Base-by-base conservation (phyloP, 345 rosid species). In the Bruguiera parviflora region DNA sequence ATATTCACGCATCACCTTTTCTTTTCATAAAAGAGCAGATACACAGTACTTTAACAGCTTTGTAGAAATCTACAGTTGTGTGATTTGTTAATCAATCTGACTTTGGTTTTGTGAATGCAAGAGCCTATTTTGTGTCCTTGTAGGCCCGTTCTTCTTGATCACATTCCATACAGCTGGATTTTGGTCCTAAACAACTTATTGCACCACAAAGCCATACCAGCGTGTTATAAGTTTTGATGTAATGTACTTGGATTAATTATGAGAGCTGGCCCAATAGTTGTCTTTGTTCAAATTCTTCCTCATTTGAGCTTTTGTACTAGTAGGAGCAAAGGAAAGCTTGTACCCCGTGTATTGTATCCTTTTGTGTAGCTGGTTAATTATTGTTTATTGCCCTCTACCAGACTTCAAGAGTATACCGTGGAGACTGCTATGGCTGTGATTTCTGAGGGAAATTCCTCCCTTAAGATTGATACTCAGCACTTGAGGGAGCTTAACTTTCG, bases 401-500 rank as follows among this genome's bases (percentile, higher is more conserved):
- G 99, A 82, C 81, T 94, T 49, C 86, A 79, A 67, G 81, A 70
- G 59, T 89, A 87, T 74, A 77, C 81, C 3, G 73, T 76, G 56
- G 93, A 84, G 75, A 85, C 87, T 2, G 89, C 82, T 53, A 43
- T 87, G 28, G 87, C 88, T 28, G 63, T 78, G 63, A 71, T 91
- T 62, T 84, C 78, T 47, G 96, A 92, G 73, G 87, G 82, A 71
- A 69, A 73, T 61, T 78, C 74, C 51, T 78, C 33, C 63, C 79
- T 94, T 57, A 87, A 69, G 70, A 78, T 91, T 63, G 82, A 85
- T 77, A 78, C 96, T 5, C 87, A 79, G 63, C 95, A 87, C 81
- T 56, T 88, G 61, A 83, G 96, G 73, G 95, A 89, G 73, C 77
- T 91, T 74, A 76, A 82, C 72, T 88, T 94, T 18, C 86, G 79